Conservation (phyloP, 2,329 filamentous ascomycete species). For the Myriosclerotinia curreyana region DNA sequence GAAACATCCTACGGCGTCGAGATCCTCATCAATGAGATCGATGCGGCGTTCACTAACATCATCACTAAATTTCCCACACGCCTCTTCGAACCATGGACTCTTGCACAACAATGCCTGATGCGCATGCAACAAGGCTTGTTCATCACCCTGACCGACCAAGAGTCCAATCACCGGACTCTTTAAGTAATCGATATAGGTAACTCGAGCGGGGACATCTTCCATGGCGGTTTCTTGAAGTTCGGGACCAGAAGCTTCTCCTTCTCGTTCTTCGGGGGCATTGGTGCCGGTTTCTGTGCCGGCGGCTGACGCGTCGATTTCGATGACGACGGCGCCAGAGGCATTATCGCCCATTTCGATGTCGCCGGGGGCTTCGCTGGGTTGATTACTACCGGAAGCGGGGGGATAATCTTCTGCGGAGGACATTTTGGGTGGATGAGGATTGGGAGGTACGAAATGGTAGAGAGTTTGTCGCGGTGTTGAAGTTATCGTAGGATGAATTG, state of each 20-base stretch:
- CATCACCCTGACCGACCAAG: constrained; percentile 59
- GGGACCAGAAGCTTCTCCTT: not conserved
- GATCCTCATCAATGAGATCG: constrained; percentile 62
- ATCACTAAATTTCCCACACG: constrained; percentile 59
- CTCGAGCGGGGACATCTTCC: constrained; percentile 29
- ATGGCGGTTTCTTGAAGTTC: constrained; percentile 29
- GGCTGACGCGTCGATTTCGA: constrained; percentile 32
- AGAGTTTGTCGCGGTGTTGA: not conserved
- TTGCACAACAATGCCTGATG: constrained; percentile 74
- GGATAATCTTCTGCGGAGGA: constrained; percentile 29
- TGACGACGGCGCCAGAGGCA: constrained; percentile 27
- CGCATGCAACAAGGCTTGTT: constrained; percentile 64
- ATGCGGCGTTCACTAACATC: constrained; percentile 65
- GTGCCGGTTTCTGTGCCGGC: not conserved
- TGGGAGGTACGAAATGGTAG: not conserved
- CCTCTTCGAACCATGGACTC: constrained; percentile 70
- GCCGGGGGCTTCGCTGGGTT: constrained; percentile 24
- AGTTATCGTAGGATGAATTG: not conserved
- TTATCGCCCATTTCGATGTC: constrained; percentile 36
- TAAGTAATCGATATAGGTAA: constrained; percentile 56
- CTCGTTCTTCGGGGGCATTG: not conserved
- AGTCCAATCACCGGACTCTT: constrained; percentile 68
- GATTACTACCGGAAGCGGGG: constrained; percentile 24
- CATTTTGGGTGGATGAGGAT: not conserved
- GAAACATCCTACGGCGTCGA: constrained; percentile 74